Conservation (phyloP, 2,329 filamentous ascomycete species). For the Lasiodiplodia sp. region DNA sequence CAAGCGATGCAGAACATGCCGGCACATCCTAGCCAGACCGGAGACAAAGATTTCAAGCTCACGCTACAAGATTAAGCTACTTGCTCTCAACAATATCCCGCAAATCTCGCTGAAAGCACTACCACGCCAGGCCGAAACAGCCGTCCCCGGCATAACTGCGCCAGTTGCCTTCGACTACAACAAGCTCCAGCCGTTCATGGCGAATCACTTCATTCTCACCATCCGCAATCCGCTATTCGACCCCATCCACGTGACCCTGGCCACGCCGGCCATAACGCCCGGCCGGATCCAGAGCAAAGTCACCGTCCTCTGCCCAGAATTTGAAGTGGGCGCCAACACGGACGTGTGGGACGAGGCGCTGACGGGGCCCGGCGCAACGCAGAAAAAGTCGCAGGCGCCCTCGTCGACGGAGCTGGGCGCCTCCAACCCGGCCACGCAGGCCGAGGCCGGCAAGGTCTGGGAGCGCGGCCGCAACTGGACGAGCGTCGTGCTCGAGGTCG, state of each 20-base stretch:
- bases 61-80: slow-evolving; percentile 89
- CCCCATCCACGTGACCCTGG: slow-evolving; percentile 82
- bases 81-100: slow-evolving; percentile 86
- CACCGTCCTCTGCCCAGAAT: slow-evolving; percentile 92
- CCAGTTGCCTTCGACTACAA: slow-evolving; percentile 52
- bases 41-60: slow-evolving; percentile 89
- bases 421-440: slow-evolving; percentile 50
- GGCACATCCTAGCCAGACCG: slow-evolving; percentile 94
- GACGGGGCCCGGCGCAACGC: slow-evolving; percentile 38
- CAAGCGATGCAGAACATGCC: slow-evolving; percentile 90
- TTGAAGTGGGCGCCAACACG: slow-evolving; percentile 94
- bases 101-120: slow-evolving; percentile 76
- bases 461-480: slow-evolving; percentile 94
- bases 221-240: slow-evolving; percentile 96
- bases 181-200: slow-evolving; percentile 56
- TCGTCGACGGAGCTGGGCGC: slow-evolving; percentile 15
- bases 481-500: slow-evolving; percentile 88
- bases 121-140: slow-evolving; percentile 42
- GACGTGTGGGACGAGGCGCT: slow-evolving; percentile 93
- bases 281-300: slow-evolving; percentile 65
- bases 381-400: slow-evolving; percentile 32
- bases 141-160: slow-evolving; percentile 39
- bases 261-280: slow-evolving; percentile 67
- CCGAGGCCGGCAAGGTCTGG: slow-evolving; percentile 95
- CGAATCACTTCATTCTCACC: slow-evolving; percentile 83